These are phyloP conservation scores for Sporothrix curviconia DNA, from an alignment of 2,329 filamentous ascomycete species.

Conservation along the genomic window DNA sequence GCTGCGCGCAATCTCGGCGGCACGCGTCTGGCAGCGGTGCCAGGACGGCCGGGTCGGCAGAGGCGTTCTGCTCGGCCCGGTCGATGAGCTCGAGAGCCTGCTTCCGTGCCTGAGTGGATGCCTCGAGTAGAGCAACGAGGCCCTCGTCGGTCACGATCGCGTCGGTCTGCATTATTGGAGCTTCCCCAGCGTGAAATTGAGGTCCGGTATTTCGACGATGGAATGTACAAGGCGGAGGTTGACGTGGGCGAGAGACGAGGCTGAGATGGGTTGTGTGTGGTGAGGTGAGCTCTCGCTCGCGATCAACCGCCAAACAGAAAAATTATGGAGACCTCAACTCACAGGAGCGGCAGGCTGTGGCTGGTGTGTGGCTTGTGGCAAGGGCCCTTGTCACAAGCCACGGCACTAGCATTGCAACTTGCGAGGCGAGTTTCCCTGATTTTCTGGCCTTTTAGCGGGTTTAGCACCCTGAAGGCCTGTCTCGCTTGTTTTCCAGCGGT, in stretches of 20 bases:
- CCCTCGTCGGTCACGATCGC: constrained; percentile 57
- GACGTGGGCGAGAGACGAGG: too few relatives aligned
- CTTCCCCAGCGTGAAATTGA: too few relatives aligned
- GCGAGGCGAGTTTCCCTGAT: not conserved
- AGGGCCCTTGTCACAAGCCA: not conserved
- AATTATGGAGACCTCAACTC: too few relatives aligned
- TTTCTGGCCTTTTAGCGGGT: too few relatives aligned
- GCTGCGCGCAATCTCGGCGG: constrained; percentile 59
- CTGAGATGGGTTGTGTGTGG: too few relatives aligned
- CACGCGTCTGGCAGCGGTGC: constrained; percentile 33
- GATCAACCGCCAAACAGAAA: too few relatives aligned
- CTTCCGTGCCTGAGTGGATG: constrained; percentile 64
- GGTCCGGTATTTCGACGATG: not conserved
- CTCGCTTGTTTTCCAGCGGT: too few relatives aligned
- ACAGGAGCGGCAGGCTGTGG: too few relatives aligned
- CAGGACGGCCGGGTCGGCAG: constrained; percentile 28
- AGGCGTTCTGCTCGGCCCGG: constrained; percentile 33
- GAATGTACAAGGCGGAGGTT: too few relatives aligned
- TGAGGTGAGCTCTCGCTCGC: too few relatives aligned
- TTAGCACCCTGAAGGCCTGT: not conserved
- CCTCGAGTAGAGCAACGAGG: constrained; percentile 62
- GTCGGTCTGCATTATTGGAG: constrained; percentile 43
- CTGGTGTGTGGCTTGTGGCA: not conserved
- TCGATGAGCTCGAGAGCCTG: constrained; percentile 63
- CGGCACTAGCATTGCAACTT: not conserved